Evolutionary conservation across 2,329 filamentous ascomycete species (phyloP).

Genomic region (Leptographium wingfieldii): DNA sequence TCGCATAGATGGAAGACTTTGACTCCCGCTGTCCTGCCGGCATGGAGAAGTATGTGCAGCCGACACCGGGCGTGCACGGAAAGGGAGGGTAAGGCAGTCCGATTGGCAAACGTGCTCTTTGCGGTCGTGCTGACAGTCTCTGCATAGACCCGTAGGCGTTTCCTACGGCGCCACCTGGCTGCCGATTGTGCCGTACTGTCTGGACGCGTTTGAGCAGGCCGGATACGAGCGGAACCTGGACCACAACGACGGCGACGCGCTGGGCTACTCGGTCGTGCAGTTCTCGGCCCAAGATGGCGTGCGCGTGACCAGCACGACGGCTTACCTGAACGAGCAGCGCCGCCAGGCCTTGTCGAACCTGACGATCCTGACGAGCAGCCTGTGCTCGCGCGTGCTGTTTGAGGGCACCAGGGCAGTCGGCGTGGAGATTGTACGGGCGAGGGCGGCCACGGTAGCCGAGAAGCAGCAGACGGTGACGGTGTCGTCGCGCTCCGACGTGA

Average conservation of each 20-base stretch:
- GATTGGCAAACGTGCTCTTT: neutral
- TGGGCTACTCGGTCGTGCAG: slow-evolving; percentile 3
- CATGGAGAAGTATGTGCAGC: neutral
- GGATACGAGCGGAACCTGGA: neutral
- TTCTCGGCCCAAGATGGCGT: neutral
- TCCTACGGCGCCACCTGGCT: neutral
- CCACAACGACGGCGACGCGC: slow-evolving; percentile 1
- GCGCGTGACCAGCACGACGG: slow-evolving; percentile 1
- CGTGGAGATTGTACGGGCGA: neutral
- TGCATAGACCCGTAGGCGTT: neutral
- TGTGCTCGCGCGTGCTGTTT: slow-evolving; percentile 4
- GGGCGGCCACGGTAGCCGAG: neutral
- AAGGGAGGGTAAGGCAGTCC: neutral
- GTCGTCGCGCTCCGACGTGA: slow-evolving; percentile 21
- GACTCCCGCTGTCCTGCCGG: neutral
- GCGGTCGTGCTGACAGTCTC: neutral
- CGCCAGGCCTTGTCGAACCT: slow-evolving; percentile 16
- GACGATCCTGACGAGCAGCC: neutral
- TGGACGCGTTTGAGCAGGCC: neutral
- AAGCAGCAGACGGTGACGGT: neutral
- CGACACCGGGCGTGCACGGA: slow-evolving; percentile 1
- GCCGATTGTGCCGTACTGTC: neutral
- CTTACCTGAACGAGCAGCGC: neutral
- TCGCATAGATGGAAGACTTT: neutral
- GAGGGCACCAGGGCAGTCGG: neutral